Percentiles rank a stretch among this genome's conserved stretches.
Conservation (phyloP, 2,329 filamentous ascomycete species). For the Xylariales sp. region DNA sequence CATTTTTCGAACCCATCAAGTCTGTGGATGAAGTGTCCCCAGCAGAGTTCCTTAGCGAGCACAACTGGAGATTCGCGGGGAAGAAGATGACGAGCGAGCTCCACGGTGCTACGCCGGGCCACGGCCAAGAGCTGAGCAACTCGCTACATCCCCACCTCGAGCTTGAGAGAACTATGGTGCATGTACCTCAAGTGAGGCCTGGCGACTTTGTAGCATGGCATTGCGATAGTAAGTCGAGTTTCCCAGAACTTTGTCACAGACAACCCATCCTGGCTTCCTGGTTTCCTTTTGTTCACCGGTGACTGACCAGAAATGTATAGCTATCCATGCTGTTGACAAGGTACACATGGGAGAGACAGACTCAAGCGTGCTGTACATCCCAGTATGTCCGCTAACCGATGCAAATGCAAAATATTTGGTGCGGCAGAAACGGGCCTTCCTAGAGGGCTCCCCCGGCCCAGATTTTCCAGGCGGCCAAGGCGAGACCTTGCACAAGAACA, state of each 20-base stretch:
- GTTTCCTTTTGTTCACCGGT: too few relatives aligned
- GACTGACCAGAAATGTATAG: too few relatives aligned
- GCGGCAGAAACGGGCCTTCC: slow-evolving; percentile 67
- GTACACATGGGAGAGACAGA: slow-evolving; percentile 68
- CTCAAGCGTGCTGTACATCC: slow-evolving; percentile 85
- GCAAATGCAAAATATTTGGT: slow-evolving; percentile 67
- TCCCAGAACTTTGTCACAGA: too few relatives aligned
- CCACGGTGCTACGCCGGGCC: slow-evolving; percentile 66
- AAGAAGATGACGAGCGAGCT: slow-evolving; percentile 50
- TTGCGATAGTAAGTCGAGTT: slow-evolving; percentile 59
- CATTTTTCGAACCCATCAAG: slow-evolving; percentile 67
- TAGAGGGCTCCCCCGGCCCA: slow-evolving; percentile 61
- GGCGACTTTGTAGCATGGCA: slow-evolving; percentile 83
- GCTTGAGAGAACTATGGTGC: slow-evolving; percentile 65
- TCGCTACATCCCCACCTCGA: slow-evolving; percentile 66
- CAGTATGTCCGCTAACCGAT: slow-evolving; percentile 75
- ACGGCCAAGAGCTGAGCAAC: slow-evolving; percentile 63
- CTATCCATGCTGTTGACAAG: slow-evolving; percentile 79
- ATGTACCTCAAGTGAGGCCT: slow-evolving; percentile 63
- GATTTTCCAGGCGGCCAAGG: slow-evolving; percentile 71
- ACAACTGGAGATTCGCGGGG: slow-evolving; percentile 58
- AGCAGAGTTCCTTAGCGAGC: slow-evolving; percentile 41
- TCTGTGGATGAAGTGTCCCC: slow-evolving; percentile 31
- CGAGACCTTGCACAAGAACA: slow-evolving; percentile 50
- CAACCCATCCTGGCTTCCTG: too few relatives aligned